Conservation (phyloP, 192 early-diverging fungal genomes). For the Phycomyces nitens region DNA sequence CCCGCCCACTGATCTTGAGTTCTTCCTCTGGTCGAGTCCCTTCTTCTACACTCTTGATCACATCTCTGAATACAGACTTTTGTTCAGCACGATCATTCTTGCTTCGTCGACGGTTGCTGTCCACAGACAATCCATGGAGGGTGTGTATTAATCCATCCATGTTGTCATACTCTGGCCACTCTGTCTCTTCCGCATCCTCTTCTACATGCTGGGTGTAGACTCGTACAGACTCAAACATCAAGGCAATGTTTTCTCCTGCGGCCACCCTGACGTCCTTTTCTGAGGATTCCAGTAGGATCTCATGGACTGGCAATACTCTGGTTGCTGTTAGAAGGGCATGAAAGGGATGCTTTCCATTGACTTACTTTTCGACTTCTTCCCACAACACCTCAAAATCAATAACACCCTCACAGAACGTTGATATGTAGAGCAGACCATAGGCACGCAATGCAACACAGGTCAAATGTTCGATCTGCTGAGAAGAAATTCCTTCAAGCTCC, state of each 20-base stretch:
- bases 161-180: conserved; percentile 49
- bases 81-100: conserved; percentile 57
- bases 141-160: conserved; percentile 56
- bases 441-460: conserved; percentile 16
- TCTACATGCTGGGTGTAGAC: conserved; percentile 26
- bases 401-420: conserved; percentile 19
- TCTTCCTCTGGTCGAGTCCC: conserved; percentile 49
- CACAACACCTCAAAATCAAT: conserved; percentile 27
- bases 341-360: too few species aligned
- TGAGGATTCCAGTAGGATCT: conserved; percentile 51
- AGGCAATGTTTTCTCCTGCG: conserved; percentile 69
- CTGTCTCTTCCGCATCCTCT: conserved; percentile 38
- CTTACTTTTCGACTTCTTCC: conserved; percentile 40
- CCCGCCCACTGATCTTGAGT: conserved; percentile 45
- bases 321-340: too few species aligned
- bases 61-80: conserved; percentile 62
- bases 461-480: conserved; percentile 19
- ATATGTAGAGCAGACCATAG: conserved; percentile 26
- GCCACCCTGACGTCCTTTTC: conserved; percentile 63
- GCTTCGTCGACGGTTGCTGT: conserved; percentile 52
- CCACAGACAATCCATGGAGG: conserved; percentile 51
- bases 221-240: conserved; percentile 59
- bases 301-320: conserved; percentile 47
- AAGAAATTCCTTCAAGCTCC: conserved; percentile 16
- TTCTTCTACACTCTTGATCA: conserved; percentile 57